Conservation (phyloP, 2,329 filamentous ascomycete genomes). For the Sarocladium oryzae region DNA sequence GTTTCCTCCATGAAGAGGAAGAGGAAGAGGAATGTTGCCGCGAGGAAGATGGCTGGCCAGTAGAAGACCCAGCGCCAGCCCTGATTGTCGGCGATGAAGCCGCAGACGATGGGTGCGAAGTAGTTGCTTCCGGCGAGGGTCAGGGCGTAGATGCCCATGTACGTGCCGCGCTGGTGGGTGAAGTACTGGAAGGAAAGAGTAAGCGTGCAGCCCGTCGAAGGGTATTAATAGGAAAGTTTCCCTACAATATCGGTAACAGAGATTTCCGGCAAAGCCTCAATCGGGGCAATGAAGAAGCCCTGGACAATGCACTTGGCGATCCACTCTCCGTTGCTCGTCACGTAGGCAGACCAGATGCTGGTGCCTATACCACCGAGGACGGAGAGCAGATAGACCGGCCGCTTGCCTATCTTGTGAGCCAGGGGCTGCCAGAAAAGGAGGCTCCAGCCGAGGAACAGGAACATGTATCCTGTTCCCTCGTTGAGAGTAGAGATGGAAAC, state of each 20-base stretch:
- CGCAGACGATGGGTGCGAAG: conserved; percentile 40
- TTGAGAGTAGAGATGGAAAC: conserved; percentile 37
- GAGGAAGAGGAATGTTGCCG: conserved; percentile 39
- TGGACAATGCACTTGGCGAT: conserved; percentile 22
- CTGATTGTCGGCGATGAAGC: conserved; percentile 40
- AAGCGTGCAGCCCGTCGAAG: too few species aligned
- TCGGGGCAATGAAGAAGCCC: conserved; percentile 21
- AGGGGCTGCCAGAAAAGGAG: conserved; percentile 46
- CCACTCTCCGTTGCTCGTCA: conserved; percentile 17
- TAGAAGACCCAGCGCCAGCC: conserved; percentile 41
- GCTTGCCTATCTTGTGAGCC: conserved; percentile 44
- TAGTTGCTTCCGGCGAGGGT: conserved; percentile 37
- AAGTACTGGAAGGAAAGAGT: too few species aligned
- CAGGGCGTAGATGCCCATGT: conserved; percentile 36
- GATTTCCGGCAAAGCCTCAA: conserved; percentile 26
- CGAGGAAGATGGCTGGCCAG: conserved; percentile 48
- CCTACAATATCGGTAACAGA: conserved; percentile 25
- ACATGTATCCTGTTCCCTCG: conserved; percentile 45
- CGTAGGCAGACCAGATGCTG: conserved; percentile 26
- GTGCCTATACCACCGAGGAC: conserved; percentile 24
- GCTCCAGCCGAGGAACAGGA: conserved; percentile 44
- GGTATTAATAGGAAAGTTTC: too few species aligned
- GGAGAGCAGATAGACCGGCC: conserved; percentile 38
- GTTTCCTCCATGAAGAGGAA: conserved; percentile 58
- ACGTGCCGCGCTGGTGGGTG: conserved; percentile 34